Conservation (phyloP, 1,139 yeast genomes). For the Yamadazyma sp. region DNA sequence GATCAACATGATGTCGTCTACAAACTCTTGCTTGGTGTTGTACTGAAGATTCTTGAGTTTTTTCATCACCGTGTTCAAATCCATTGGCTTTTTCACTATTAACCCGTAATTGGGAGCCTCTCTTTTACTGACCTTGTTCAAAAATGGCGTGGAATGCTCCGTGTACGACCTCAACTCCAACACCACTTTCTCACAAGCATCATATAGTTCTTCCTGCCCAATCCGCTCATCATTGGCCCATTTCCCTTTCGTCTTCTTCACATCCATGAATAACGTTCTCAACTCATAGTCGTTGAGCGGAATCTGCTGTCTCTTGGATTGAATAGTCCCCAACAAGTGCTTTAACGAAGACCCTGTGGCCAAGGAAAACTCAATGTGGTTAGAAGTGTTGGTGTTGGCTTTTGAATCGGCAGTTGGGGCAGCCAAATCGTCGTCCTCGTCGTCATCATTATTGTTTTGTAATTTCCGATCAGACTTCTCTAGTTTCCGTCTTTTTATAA, state of each 20-base stretch:
- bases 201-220: slow-evolving; percentile 97
- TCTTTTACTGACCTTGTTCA: slow-evolving; percentile 90
- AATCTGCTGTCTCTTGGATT: slow-evolving; percentile 71
- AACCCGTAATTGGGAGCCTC: slow-evolving; percentile 97
- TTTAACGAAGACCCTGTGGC: slow-evolving; percentile 74
- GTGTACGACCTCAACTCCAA: slow-evolving; percentile 87
- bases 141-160: slow-evolving; percentile 94
- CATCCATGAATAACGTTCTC: slow-evolving; percentile 84
- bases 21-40: slow-evolving; percentile 82
- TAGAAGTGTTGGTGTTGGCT: slow-evolving; percentile 18
- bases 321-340: slow-evolving; percentile 77
- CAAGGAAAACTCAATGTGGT: slow-evolving; percentile 37
- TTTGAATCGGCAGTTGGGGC: slow-evolving; percentile 7
- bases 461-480: slow-evolving; percentile 79
- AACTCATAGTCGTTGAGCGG: slow-evolving; percentile 82
- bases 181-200: slow-evolving; percentile 94
- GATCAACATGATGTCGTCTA: slow-evolving; percentile 88
- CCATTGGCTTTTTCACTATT: slow-evolving; percentile 94
- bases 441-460: slow-evolving; percentile 28
- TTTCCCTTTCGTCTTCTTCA: slow-evolving; percentile 89
- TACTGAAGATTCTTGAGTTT: slow-evolving; percentile 81
- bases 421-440: slow-evolving; percentile 2
- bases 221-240: slow-evolving; percentile 95
- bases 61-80: slow-evolving; percentile 88
- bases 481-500: slow-evolving; percentile 71